Conservation (phyloP, 2,329 filamentous ascomycete genomes). For the Penicillium freii region DNA sequence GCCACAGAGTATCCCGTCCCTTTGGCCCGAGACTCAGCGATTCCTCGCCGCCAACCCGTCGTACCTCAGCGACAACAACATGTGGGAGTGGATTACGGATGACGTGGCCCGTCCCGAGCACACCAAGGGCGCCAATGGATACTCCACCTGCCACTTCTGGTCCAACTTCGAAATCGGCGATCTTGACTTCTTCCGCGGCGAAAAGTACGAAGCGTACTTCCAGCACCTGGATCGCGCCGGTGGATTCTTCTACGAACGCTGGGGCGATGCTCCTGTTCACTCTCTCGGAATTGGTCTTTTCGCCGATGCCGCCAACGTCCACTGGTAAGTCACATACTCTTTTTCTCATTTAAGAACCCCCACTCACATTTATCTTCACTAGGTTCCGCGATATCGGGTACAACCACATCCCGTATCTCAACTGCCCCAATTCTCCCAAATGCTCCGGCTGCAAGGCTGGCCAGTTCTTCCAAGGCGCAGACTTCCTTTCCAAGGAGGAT, state of each 20-base stretch:
- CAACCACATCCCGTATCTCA: constrained; percentile 97
- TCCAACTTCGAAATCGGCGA: constrained; percentile 97
- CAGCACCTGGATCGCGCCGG: constrained; percentile 89
- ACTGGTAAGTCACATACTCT: constrained; percentile 65
- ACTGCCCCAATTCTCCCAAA: constrained; percentile 95
- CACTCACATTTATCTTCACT: constrained; percentile 5
- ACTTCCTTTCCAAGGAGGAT: constrained; percentile 83
- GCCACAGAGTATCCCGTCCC: constrained; percentile 75
- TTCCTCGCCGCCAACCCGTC: constrained; percentile 83
- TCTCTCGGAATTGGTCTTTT: constrained; percentile 90
- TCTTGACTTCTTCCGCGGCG: constrained; percentile 86
- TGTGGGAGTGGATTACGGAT: constrained; percentile 84
- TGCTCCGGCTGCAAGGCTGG: constrained; percentile 85
- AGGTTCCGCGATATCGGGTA: constrained; percentile 99
- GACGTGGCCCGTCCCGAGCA: constrained; percentile 72
- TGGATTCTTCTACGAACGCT: constrained; percentile 97
- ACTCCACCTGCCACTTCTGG: constrained; percentile 99
- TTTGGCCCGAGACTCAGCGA: constrained; percentile 95
- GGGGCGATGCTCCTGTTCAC: constrained; percentile 97
- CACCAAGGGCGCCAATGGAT: constrained; percentile 79
- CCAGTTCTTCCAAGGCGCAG: constrained; percentile 82
- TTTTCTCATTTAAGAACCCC: background rate
- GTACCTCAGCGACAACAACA: constrained; percentile 78
- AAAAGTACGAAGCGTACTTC: constrained; percentile 93
- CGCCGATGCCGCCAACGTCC: constrained; percentile 84